Conservation (phyloP, 106 monocot species). For the Alisma plantagoaquatica region DNA sequence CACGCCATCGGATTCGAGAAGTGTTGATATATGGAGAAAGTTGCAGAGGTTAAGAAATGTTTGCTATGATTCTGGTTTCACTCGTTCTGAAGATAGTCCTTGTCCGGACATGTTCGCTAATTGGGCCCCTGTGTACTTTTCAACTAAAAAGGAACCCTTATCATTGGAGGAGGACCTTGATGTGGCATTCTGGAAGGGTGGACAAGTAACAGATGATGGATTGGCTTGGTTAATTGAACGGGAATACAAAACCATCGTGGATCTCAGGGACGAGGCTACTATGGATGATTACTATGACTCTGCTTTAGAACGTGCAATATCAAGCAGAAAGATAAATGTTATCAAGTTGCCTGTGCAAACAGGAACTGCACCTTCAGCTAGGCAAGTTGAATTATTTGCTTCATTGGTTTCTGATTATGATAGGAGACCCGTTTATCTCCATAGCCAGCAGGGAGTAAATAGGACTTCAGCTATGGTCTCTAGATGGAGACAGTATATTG, state of each 20-base stretch:
- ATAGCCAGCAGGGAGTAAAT: constrained; percentile 77
- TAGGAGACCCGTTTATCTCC: constrained; percentile 74
- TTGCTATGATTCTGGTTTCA: constrained; percentile 92
- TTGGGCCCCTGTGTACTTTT: constrained; percentile 71
- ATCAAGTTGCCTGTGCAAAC: constrained; percentile 74
- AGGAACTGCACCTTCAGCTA: constrained; percentile 72
- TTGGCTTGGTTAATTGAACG: constrained; percentile 67
- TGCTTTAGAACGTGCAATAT: constrained; percentile 48
- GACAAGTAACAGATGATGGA: constrained; percentile 96
- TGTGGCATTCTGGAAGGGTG: constrained; percentile 96
- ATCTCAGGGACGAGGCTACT: constrained; percentile 63
- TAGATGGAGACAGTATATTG: constrained; percentile 71
- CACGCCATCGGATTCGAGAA: constrained; percentile 31
- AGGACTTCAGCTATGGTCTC: constrained; percentile 96
- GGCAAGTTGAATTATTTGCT: constrained; percentile 77
- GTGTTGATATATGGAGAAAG: constrained; percentile 57
- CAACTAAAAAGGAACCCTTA: constrained; percentile 26
- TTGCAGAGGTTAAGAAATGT: constrained; percentile 89
- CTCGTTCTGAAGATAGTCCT: constrained; percentile 54
- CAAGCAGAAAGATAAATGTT: constrained; percentile 53
- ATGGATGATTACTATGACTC: constrained; percentile 46
- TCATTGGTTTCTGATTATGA: constrained; percentile 45
- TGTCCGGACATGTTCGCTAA: constrained; percentile 77
- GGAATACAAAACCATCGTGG: constrained; percentile 85
- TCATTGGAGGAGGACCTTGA: constrained; percentile 32